Conservation (phyloP, 208 protist species). For the Trichomonas vaginalis region DNA sequence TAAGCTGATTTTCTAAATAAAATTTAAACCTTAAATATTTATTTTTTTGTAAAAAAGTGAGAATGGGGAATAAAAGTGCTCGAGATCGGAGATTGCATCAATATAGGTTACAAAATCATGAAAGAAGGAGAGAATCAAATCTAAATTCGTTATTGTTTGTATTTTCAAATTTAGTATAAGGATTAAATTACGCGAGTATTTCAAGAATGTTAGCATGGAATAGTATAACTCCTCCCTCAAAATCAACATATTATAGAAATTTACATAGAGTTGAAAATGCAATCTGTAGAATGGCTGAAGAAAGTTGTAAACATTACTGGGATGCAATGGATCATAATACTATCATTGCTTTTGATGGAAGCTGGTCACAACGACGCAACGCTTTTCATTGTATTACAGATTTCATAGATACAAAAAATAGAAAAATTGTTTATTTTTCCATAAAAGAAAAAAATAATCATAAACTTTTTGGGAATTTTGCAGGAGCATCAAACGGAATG, state of each 20-base stretch:
- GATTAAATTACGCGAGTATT: neutral
- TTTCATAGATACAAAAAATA: neutral
- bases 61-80: too few relatives aligned
- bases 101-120: too few relatives aligned
- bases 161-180: neutral
- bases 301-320: neutral
- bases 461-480: neutral
- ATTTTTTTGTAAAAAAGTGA: too few relatives aligned
- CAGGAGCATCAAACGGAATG: neutral
- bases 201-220: neutral
- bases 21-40: too few relatives aligned
- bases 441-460: neutral
- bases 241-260: neutral
- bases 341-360: neutral
- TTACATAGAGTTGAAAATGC: neutral
- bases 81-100: too few relatives aligned
- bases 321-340: neutral
- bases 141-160: neutral
- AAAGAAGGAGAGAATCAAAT: too few relatives aligned
- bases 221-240: neutral
- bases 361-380: neutral
- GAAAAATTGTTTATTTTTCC: neutral
- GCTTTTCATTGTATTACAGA: neutral
- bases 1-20: too few relatives aligned
- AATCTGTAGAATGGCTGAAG: neutral